phyloP scores from a whole-genome alignment of 164 flowering plant species.

The Protea cynaroides region DNA sequence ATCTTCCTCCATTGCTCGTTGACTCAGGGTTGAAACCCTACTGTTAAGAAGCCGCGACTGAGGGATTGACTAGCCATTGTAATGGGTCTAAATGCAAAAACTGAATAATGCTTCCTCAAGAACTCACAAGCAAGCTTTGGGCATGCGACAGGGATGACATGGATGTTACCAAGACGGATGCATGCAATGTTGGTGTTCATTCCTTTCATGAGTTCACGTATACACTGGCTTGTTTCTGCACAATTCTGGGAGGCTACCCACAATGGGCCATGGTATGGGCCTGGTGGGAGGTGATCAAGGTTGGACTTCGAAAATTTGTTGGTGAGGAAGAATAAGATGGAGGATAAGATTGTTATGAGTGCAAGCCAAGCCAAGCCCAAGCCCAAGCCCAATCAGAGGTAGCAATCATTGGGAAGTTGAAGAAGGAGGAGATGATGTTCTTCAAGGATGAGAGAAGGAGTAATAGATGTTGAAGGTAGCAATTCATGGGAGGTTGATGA shows the following conservation, averaged over 20 bases:
- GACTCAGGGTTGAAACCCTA: conserved; percentile 22
- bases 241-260: conserved; percentile 22
- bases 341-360: too few relatives aligned
- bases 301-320: too few relatives aligned
- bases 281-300: conserved; percentile 28
- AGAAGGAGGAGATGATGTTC: too few relatives aligned
- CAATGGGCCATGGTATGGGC: conserved; percentile 29
- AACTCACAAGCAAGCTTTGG: conserved; percentile 25
- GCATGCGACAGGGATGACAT: conserved; percentile 25
- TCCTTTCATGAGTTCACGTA: conserved; percentile 16
- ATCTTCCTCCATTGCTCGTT: conserved; percentile 42
- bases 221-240: conserved; percentile 23
- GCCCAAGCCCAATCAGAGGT: too few relatives aligned
- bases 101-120: conserved; percentile 25
- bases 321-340: conserved; percentile 12
- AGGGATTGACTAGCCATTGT: conserved; percentile 20
- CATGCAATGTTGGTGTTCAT: conserved; percentile 20
- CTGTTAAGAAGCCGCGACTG: conserved; percentile 22
- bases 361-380: too few relatives aligned
- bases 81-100: conserved; percentile 26
- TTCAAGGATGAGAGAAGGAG: too few relatives aligned
- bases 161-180: conserved; percentile 19
- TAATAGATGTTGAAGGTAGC: too few relatives aligned
- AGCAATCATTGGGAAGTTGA: background rate
- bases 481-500: too few relatives aligned